Base-by-base conservation (phyloP, 1,284 basidiomycete species). In the Boletus mariae region DNA sequence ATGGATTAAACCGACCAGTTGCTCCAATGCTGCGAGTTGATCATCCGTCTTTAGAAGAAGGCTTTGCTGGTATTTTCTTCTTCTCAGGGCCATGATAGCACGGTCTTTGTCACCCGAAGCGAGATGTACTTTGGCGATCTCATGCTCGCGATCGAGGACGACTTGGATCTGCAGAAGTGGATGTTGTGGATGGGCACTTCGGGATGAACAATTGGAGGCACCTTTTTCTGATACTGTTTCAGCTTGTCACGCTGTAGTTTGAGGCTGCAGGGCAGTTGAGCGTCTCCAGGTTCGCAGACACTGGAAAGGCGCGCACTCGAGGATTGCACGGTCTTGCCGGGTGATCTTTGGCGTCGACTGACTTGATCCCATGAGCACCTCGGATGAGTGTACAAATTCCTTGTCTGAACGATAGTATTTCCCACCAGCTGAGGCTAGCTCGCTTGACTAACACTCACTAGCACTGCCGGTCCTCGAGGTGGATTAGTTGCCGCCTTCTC, bases 171-270 rank as follows among this genome's bases (percentile, higher is more conserved):
- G 58, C 40, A 13, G 4, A 34, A 42, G 23, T 35, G 28, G 31
- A 20, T 13, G 40, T 42, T 29, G 41, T 26, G 29, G 34, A 47
- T 40, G 51, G 48, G 51, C 32, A 34, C 32, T 51, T 40, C 31
- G 50, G 11, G 25, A 42, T 20, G 41, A 44, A 46, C 15, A 23
- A 38, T 28, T 29, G 31, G 51, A 57, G 79, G 38, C 57, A 92
- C 96, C 80, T 90, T 88, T 74, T 87, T 92, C 80, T 96, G 94
- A 66, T 98, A 99, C 70, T 95, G 93, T 69, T 83, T 90, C 57
- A 99, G 77, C 70, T 95, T 96, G 72, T 99, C 97, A 43, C 97
- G 80, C 71, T 99, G 96, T 47, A 97, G 73, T 73, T 99, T 99
- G 59, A 99, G 80, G 67, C 94, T 78, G 62, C 40, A 64, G 49